phyloP scores from a whole-genome alignment of 2,329 filamentous ascomycete genomes.

The Fusarium sambucinum region DNA sequence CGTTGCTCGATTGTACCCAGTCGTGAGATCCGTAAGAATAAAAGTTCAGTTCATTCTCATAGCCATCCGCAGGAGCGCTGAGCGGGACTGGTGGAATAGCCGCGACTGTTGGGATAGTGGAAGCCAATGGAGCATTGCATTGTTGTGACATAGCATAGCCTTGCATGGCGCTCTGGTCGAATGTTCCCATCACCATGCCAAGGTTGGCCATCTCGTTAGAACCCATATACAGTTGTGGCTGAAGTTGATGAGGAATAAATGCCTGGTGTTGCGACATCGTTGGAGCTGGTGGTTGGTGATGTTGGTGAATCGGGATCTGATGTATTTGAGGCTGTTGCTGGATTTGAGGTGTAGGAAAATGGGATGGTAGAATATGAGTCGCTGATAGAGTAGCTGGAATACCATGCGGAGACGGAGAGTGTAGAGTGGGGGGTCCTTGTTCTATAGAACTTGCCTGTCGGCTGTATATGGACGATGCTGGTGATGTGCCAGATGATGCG shows the following conservation, averaged over 20 bases:
- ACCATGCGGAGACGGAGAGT: conserved; percentile 30
- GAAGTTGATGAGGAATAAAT: conserved; percentile 31
- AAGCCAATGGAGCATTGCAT: conserved; percentile 14
- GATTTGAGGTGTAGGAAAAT: conserved; percentile 36
- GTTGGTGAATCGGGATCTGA: conserved; percentile 14
- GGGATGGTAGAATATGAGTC: conserved; percentile 17
- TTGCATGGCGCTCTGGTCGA: conserved; percentile 43
- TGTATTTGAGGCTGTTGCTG: conserved; percentile 41
- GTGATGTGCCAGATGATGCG: conserved; percentile 26
- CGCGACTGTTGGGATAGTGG: conserved; percentile 13
- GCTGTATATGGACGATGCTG: conserved; percentile 37
- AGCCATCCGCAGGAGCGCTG: conserved; percentile 58
- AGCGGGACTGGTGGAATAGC: conserved; percentile 15
- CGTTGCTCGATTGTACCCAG: conserved; percentile 37
- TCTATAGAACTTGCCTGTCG: conserved; percentile 28
- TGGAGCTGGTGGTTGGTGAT: conserved; percentile 5
- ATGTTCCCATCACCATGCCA: conserved; percentile 58
- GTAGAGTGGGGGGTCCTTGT: conserved; percentile 20
- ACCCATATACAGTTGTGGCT: conserved; percentile 28
- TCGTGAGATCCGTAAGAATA: conserved; percentile 56
- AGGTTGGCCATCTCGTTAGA: conserved; percentile 38
- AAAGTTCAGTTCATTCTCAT: conserved; percentile 60
- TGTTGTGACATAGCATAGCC: conserved; percentile 33
- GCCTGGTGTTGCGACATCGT: conserved; percentile 39
- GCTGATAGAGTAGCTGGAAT: conserved; percentile 25